Evolutionary conservation across 495 filamentous ascomycete species (phyloP).

Genomic region (Niebla homalea): DNA sequence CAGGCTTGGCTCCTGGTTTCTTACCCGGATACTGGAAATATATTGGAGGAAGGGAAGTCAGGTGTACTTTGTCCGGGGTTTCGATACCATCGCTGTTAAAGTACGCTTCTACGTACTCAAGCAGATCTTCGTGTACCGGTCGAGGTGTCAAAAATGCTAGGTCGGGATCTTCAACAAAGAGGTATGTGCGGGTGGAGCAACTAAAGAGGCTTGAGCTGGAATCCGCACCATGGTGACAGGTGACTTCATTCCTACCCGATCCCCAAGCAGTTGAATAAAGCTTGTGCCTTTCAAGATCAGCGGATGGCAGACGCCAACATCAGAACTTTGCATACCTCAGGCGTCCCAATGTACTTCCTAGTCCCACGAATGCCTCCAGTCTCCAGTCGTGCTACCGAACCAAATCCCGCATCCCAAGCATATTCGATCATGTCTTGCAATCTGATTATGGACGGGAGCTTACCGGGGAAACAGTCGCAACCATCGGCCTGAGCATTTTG

Average conservation of each 20-base stretch:
- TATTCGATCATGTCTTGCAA: constrained; percentile 82
- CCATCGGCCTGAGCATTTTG: constrained; percentile 42
- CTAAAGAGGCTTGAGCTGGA: constrained; percentile 17
- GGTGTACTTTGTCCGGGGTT: constrained; percentile 39
- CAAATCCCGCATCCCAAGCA: constrained; percentile 83
- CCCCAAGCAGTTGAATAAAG: constrained; percentile 54
- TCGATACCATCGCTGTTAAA: constrained; percentile 42
- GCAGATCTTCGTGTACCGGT: constrained; percentile 42
- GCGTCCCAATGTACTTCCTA: constrained; percentile 90
- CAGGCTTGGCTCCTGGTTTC: background rate
- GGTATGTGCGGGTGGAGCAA: constrained; percentile 40
- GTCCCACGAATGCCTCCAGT: constrained; percentile 82
- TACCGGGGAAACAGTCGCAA: constrained; percentile 41
- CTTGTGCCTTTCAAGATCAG: constrained; percentile 48
- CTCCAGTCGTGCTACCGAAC: constrained; percentile 55
- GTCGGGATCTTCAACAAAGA: constrained; percentile 16
- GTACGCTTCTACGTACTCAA: constrained; percentile 58
- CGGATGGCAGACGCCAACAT: constrained; percentile 6
- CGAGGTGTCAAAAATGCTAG: background rate
- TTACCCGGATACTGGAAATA: constrained; percentile 80
- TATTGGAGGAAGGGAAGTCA: constrained; percentile 63
- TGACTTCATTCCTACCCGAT: constrained; percentile 35
- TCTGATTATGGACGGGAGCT: constrained; percentile 64
- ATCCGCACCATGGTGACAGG: background rate
- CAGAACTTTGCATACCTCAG: constrained; percentile 47